Percentiles rank a stretch among this genome's conserved stretches.
Evolutionary conservation across 2,329 filamentous ascomycete species (phyloP).

Genomic region (Cytospora paraplurivora): DNA sequence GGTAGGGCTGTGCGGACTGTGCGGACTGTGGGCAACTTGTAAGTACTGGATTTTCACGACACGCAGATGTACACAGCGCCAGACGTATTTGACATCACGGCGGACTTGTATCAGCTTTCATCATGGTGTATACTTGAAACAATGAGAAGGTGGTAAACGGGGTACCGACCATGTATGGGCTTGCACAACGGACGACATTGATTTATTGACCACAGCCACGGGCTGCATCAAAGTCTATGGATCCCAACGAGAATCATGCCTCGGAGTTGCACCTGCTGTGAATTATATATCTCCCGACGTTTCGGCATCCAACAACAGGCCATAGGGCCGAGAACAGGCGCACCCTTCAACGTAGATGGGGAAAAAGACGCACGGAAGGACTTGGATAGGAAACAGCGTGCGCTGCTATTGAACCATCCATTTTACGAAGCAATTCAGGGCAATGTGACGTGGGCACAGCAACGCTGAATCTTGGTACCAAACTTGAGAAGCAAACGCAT

Average conservation of each 20-base stretch:
- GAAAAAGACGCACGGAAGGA: neutral
- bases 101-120: slow-evolving; percentile 40
- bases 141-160: slow-evolving; percentile 30
- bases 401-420: slow-evolving; percentile 2
- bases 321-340: slow-evolving; percentile 6
- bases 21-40: slow-evolving; percentile 34
- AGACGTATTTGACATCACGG: slow-evolving; percentile 37
- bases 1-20: too few species aligned
- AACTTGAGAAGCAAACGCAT: neutral
- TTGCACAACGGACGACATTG: slow-evolving; percentile 40
- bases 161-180: slow-evolving; percentile 35
- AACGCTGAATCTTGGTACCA: neutral
- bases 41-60: slow-evolving; percentile 36
- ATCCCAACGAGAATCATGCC: slow-evolving; percentile 37
- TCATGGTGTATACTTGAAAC: slow-evolving; percentile 37
- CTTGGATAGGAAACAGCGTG: slow-evolving; percentile 4
- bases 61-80: slow-evolving; percentile 36
- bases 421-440: neutral
- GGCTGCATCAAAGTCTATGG: slow-evolving; percentile 39
- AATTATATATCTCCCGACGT: slow-evolving; percentile 30
- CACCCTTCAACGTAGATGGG: slow-evolving; percentile 12
- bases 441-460: neutral
- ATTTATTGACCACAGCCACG: slow-evolving; percentile 35
- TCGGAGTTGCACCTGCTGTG: slow-evolving; percentile 40
- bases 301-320: neutral